Conservation (phyloP, 2,329 filamentous ascomycete genomes). For the Nannizziopsis barbatae region DNA sequence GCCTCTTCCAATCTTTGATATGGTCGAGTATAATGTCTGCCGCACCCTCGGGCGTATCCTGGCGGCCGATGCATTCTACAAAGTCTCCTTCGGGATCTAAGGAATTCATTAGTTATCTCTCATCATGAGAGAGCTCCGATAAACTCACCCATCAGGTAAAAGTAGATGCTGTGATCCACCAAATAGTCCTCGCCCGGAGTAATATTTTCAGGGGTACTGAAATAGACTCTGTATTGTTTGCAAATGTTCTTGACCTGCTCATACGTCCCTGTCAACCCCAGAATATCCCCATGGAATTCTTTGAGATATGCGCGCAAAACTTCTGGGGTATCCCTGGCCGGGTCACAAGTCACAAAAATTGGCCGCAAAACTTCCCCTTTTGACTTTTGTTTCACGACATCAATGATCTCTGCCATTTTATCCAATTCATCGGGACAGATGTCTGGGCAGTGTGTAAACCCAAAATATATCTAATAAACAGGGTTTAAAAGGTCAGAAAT, state of each 20-base stretch:
- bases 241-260: constrained; percentile 88
- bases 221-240: constrained; percentile 95
- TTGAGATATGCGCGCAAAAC: constrained; percentile 74
- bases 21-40: constrained; percentile 77
- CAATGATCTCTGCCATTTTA: constrained; percentile 96
- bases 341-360: constrained; percentile 87
- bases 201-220: constrained; percentile 79
- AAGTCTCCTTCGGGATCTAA: constrained; percentile 91
- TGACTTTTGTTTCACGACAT: constrained; percentile 44
- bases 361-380: constrained; percentile 49
- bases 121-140: not conserved
- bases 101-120: not conserved
- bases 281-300: constrained; percentile 78
- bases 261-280: constrained; percentile 87
- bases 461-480: constrained; percentile 70
- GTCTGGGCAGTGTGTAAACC: constrained; percentile 95
- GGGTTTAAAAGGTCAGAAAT: not conserved
- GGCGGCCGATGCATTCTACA: constrained; percentile 87
- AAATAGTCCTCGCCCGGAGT: constrained; percentile 92
- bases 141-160: constrained; percentile 80
- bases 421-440: constrained; percentile 98
- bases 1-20: constrained; percentile 62
- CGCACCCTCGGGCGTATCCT: constrained; percentile 81
- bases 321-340: constrained; percentile 74
- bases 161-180: constrained; percentile 98